phyloP scores from a whole-genome alignment of 108 stramenopile species.

The Seminavis robusta region DNA sequence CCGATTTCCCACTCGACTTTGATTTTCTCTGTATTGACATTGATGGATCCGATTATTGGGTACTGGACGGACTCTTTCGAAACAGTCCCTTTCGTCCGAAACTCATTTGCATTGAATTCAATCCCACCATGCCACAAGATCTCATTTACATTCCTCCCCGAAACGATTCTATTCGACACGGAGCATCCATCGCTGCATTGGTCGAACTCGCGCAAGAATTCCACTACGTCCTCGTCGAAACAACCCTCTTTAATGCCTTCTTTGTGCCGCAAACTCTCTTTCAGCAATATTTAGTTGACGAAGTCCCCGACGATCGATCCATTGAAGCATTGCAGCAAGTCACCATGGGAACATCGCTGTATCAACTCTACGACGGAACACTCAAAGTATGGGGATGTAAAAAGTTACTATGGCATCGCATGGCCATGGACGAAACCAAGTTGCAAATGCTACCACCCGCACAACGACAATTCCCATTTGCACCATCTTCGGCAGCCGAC shows the following conservation, averaged over 20 bases:
- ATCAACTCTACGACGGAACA: slow-evolving; percentile 85
- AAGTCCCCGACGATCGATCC: slow-evolving; percentile 45
- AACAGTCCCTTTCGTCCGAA: slow-evolving; percentile 29
- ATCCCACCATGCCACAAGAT: slow-evolving; percentile 81
- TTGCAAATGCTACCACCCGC: slow-evolving; percentile 50
- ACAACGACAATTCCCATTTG: slow-evolving; percentile 68
- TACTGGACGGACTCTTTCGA: slow-evolving; percentile 42
- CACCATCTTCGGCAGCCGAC: slow-evolving; percentile 24
- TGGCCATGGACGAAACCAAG: slow-evolving; percentile 53
- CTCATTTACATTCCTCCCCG: slow-evolving; percentile 67
- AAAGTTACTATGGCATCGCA: slow-evolving; percentile 73
- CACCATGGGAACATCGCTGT: slow-evolving; percentile 70
- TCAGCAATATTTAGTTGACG: slow-evolving; percentile 29
- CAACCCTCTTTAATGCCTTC: slow-evolving; percentile 80
- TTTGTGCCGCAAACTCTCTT: slow-evolving; percentile 51
- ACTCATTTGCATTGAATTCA: slow-evolving; percentile 79
- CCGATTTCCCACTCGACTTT: slow-evolving; percentile 41
- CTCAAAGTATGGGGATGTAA: slow-evolving; percentile 72
- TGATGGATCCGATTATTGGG: slow-evolving; percentile 81
- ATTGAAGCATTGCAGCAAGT: slow-evolving; percentile 66
- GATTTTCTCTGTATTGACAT: slow-evolving; percentile 81
- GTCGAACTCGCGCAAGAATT: slow-evolving; percentile 51
- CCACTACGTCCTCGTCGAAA: slow-evolving; percentile 62
- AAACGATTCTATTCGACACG: slow-evolving; percentile 50
- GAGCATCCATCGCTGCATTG: slow-evolving; percentile 67